phyloP scores from a whole-genome alignment of 208 protist species.

The Tritrichomonas musculus region DNA sequence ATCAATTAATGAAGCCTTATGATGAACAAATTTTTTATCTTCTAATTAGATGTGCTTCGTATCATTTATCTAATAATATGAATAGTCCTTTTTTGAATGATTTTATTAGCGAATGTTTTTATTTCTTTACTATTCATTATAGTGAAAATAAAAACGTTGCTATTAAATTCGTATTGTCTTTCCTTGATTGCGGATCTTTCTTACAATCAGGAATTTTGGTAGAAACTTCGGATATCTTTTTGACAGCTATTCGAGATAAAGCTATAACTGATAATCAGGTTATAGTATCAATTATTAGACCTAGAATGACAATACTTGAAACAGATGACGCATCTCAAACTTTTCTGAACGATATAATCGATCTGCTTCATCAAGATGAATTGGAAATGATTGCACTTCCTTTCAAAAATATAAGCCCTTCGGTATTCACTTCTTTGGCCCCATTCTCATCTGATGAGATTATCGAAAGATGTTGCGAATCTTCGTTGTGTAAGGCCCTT shows the following conservation, averaged over 20 bases:
- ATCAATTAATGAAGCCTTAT: not conserved
- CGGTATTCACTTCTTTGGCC: not conserved
- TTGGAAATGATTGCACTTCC: not conserved
- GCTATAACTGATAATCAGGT: not conserved
- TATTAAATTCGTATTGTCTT: not conserved
- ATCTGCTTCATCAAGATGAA: not conserved
- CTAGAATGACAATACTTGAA: not conserved
- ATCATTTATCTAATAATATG: not conserved
- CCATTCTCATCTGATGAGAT: not conserved
- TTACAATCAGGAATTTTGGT: not conserved
- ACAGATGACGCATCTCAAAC: not conserved
- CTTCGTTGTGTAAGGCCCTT: not conserved
- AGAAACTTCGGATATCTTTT: not conserved
- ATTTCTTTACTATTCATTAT: not conserved
- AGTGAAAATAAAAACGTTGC: not conserved
- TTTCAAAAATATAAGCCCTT: not conserved
- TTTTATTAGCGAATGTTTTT: not conserved
- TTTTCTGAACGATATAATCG: not conserved
- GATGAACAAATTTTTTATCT: not conserved
- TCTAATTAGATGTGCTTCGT: not conserved
- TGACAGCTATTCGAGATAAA: no score
- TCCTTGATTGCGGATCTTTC: not conserved
- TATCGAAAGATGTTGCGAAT: not conserved
- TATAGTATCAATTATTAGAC: not conserved
- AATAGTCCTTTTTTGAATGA: not conserved